phyloP scores from a whole-genome alignment of 148 eudicot genomes.

The Simmondsia chinensis region DNA sequence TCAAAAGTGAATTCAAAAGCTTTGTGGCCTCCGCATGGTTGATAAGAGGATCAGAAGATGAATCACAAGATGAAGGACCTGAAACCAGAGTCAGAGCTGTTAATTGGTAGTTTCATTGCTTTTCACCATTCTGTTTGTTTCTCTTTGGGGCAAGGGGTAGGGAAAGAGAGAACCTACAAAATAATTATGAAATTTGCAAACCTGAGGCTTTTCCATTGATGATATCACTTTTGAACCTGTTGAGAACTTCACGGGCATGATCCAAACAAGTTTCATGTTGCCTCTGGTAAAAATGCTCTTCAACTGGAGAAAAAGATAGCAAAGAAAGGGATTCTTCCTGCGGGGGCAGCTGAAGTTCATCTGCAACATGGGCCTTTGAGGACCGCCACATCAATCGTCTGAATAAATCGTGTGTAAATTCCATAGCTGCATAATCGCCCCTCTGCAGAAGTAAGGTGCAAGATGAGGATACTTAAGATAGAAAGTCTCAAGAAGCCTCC shows the following conservation, averaged over 20 bases:
- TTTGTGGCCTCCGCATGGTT: slow-evolving; percentile 81
- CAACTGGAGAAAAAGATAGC: slow-evolving; percentile 82
- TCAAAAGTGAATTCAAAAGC: slow-evolving; percentile 82
- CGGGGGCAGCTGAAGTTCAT: slow-evolving; percentile 85
- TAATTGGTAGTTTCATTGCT: too few species aligned
- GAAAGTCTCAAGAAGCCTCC: slow-evolving; percentile 1
- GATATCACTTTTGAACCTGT: slow-evolving; percentile 45
- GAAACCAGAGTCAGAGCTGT: slow-evolving; percentile 13
- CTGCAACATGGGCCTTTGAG: slow-evolving; percentile 67
- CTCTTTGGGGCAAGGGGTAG: too few species aligned
- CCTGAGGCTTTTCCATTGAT: slow-evolving; percentile 43
- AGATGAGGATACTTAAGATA: slow-evolving; percentile 7
- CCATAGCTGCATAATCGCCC: slow-evolving; percentile 63
- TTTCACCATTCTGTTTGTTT: too few species aligned
- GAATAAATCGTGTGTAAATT: slow-evolving; percentile 63
- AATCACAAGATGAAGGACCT: slow-evolving; percentile 40
- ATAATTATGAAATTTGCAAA: slow-evolving; percentile 7
- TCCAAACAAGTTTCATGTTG: slow-evolving; percentile 85
- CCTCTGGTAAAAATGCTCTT: slow-evolving; percentile 88
- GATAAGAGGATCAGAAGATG: slow-evolving; percentile 34
- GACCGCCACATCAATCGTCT: slow-evolving; percentile 92
- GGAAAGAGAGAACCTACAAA: too few species aligned
- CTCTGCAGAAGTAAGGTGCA: slow-evolving; percentile 35
- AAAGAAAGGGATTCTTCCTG: slow-evolving; percentile 88
- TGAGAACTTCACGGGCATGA: slow-evolving; percentile 69